Percentiles rank a stretch among this genome's conserved stretches.
Evolutionary conservation across 2,329 filamentous ascomycete species (phyloP).

Genomic region (Epichloe sp.): DNA sequence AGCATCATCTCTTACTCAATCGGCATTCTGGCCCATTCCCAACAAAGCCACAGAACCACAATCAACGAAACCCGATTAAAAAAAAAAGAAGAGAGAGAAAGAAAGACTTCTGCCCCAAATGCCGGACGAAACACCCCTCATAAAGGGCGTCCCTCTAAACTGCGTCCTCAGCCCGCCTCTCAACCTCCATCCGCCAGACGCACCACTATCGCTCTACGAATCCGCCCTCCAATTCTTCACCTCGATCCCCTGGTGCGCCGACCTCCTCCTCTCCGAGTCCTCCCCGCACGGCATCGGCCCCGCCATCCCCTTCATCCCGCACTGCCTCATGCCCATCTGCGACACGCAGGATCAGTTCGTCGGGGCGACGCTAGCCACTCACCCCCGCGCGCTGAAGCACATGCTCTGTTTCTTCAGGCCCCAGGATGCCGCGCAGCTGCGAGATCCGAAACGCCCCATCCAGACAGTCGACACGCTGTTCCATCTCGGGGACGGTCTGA

Average conservation of each 20-base stretch:
- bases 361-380: conserved; percentile 17
- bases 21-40: too few relatives aligned
- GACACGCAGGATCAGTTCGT: conserved; percentile 21
- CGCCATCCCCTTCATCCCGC: conserved; percentile 21
- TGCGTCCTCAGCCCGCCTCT: conserved; percentile 20
- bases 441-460: conserved; percentile 15
- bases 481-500: conserved; percentile 20
- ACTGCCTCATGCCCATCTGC: conserved; percentile 18
- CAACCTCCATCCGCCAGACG: conserved; percentile 14
- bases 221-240: conserved; percentile 19
- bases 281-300: conserved; percentile 1
- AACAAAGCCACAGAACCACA: too few relatives aligned
- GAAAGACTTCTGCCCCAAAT: background rate
- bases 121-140: background rate
- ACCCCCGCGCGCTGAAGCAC: conserved; percentile 16
- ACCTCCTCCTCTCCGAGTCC: conserved; percentile 12
- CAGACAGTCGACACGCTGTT: conserved; percentile 18
- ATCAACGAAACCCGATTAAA: background rate
- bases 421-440: conserved; percentile 12
- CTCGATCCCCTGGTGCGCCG: conserved; percentile 23
- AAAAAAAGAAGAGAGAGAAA: background rate
- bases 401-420: conserved; percentile 22
- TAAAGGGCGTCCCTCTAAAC: conserved; percentile 4
- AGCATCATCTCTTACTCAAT: too few relatives aligned
- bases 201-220: conserved; percentile 14